These are phyloP conservation scores for Bretziella fagacearum DNA, from an alignment of 2,329 filamentous ascomycete species.

Conservation along the genomic window DNA sequence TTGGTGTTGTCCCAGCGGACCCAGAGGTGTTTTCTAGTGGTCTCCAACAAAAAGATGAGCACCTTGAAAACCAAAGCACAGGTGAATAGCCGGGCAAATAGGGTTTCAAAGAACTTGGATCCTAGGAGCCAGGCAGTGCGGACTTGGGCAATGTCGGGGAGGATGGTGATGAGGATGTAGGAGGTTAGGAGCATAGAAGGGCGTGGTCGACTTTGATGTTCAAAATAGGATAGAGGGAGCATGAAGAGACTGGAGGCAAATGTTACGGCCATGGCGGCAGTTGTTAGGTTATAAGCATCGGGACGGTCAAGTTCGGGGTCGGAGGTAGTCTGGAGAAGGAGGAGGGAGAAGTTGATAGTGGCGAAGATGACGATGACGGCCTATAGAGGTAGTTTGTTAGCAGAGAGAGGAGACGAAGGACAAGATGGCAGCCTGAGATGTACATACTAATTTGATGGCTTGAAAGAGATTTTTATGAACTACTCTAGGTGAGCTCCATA, in stretches of 20 bases:
- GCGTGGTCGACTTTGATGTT: constrained; percentile 24
- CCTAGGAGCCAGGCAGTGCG: constrained; percentile 28
- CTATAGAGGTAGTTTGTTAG: constrained; percentile 15
- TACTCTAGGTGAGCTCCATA: constrained; percentile 21
- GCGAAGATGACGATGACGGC: constrained; percentile 18
- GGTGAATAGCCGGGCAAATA: constrained; percentile 23
- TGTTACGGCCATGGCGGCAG: constrained; percentile 20
- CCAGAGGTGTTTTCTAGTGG: constrained; percentile 25
- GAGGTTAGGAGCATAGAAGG: constrained; percentile 28
- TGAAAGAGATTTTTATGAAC: constrained; percentile 23
- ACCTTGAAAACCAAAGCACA: constrained; percentile 23
- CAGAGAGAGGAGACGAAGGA: background rate
- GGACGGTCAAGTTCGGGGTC: constrained; percentile 13
- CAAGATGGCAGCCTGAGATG: background rate
- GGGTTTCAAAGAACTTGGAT: constrained; percentile 9
- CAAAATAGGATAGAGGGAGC: constrained; percentile 21
- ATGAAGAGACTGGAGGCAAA: constrained; percentile 21
- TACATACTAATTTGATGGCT: constrained; percentile 20
- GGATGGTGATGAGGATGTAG: constrained; percentile 26
- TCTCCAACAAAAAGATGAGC: constrained; percentile 24
- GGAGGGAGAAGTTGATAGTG: constrained; percentile 20
- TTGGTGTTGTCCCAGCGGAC: constrained; percentile 23
- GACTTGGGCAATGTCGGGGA: constrained; percentile 28
- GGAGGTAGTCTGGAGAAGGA: constrained; percentile 19
- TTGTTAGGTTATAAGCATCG: constrained; percentile 18